Evolutionary conservation across 2,329 filamentous ascomycete species (phyloP).

Genomic region (Pyrenochaeta sp.): DNA sequence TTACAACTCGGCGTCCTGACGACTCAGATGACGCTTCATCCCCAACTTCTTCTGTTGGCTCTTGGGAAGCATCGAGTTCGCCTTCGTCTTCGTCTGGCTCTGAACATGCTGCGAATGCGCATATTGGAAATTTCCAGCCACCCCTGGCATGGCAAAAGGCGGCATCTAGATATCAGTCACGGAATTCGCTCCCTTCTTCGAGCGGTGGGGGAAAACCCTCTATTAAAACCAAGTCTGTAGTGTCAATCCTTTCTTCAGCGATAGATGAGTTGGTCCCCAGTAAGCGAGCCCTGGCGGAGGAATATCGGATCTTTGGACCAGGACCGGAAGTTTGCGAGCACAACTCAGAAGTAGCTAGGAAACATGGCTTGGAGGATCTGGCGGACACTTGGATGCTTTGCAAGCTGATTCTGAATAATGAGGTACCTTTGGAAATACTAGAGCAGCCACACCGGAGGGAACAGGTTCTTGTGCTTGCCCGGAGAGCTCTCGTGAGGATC

Average conservation of each 20-base stretch:
- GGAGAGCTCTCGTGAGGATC: conserved; percentile 64
- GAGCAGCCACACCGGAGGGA: conserved; percentile 63
- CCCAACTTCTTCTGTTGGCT: conserved; percentile 37
- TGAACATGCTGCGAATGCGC: conserved; percentile 50
- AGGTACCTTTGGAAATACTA: conserved; percentile 75
- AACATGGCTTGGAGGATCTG: conserved; percentile 74
- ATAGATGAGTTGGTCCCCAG: conserved; percentile 77
- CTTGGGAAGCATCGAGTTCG: conserved; percentile 49
- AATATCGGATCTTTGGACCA: conserved; percentile 86
- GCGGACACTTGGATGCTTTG: conserved; percentile 86
- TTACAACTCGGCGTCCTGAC: conserved; percentile 26
- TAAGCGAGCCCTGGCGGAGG: conserved; percentile 76
- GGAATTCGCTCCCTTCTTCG: conserved; percentile 54
- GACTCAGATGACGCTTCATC: conserved; percentile 37
- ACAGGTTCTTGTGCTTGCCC: conserved; percentile 74
- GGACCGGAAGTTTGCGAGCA: conserved; percentile 82
- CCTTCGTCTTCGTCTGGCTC: conserved; percentile 48
- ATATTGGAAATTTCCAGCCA: conserved; percentile 57
- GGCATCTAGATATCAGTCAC: conserved; percentile 63
- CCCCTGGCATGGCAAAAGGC: conserved; percentile 62
- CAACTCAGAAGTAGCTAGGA: conserved; percentile 80
- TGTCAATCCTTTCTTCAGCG: conserved; percentile 72
- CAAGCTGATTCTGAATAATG: conserved; percentile 77
- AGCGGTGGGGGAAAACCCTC: conserved; percentile 38
- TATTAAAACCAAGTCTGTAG: conserved; percentile 68